These are phyloP conservation scores for Leccinum obscurum DNA, from an alignment of 768 basidiomycete species.

Conservation along the genomic window DNA sequence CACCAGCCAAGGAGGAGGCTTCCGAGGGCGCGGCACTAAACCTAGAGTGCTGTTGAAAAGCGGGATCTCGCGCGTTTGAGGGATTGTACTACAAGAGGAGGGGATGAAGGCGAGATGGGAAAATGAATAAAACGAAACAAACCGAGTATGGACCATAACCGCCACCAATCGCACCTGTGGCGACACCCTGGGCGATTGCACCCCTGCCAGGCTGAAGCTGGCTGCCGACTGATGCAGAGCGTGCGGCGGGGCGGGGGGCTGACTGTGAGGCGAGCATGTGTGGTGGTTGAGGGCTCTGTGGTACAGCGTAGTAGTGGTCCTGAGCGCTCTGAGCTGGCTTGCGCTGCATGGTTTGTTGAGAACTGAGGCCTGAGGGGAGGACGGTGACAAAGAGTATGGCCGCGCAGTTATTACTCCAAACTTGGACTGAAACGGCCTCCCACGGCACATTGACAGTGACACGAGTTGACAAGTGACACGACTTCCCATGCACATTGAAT, in stretches of 20 bases:
- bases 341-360: constrained; percentile 36
- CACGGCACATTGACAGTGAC: constrained; percentile 10
- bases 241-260: constrained; percentile 25
- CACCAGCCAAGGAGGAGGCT: constrained; percentile 38
- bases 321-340: constrained; percentile 47
- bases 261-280: constrained; percentile 31
- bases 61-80: constrained; percentile 38
- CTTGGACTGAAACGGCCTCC: constrained; percentile 14
- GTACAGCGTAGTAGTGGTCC: constrained; percentile 61
- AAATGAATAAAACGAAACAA: constrained; percentile 27
- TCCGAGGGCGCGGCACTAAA: constrained; percentile 60
- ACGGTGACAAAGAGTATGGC: constrained; percentile 1
- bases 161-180: constrained; percentile 73
- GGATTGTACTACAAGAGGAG: constrained; percentile 54
- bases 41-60: constrained; percentile 46
- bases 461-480: not conserved
- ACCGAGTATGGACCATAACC: constrained; percentile 90
- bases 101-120: constrained; percentile 2
- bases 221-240: constrained; percentile 30
- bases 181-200: constrained; percentile 75
- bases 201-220: constrained; percentile 42
- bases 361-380: constrained; percentile 2
- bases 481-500: not conserved
- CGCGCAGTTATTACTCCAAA: constrained; percentile 17
- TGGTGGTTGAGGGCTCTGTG: constrained; percentile 55